Base-by-base conservation (phyloP, 352 stramenopile species). In the Albugo laibachii region DNA sequence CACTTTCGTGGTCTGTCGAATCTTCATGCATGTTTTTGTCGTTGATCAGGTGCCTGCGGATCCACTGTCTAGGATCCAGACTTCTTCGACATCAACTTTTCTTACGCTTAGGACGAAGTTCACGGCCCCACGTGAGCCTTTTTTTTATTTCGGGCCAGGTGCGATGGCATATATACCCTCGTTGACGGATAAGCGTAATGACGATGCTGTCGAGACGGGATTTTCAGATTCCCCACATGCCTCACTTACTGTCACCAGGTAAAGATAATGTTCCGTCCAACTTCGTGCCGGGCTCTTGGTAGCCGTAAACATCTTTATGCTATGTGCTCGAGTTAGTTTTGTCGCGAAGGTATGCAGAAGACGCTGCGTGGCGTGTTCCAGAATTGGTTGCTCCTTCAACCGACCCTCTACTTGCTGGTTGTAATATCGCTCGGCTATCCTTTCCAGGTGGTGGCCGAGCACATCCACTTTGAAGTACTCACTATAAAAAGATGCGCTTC, bases 291-390 rank as follows among this genome's bases (percentile, higher is more conserved):
- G 0, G 49, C 21, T 42, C 40, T 55, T 60, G 13, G 1, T 10
- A 18, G 24, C 41, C 0, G 57, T 63, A 34, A 60, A 63, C 6
- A 58, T 37, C 27, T 52, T 53, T 45, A 60, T 60, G 5, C 21
- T 38, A 13, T 60, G 36, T 36, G 39, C 37, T 10, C 48, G 36
- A 0, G 53, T 58, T 11, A 58, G 54, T 15, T 50, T 60, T 0
- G 48, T 57, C 12, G 14, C 3, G 8, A 31, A 31, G 24, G 24
- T 31, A 11, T 59, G 38, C 8, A 56, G 21, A 34, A 56, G 0
- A 0, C 48, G 37, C 31, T 52, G 37, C 51, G 55, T 62, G 1
- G 16, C 20, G 35, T 58, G 43, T 3, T 55, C 21, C 10, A 43
- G 8, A 3, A 8, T 19, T 8, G 38, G 38, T 8, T 8, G 16